Base-by-base conservation (phyloP, 164 flowering plant genomes). In the Brasenia schreberi region DNA sequence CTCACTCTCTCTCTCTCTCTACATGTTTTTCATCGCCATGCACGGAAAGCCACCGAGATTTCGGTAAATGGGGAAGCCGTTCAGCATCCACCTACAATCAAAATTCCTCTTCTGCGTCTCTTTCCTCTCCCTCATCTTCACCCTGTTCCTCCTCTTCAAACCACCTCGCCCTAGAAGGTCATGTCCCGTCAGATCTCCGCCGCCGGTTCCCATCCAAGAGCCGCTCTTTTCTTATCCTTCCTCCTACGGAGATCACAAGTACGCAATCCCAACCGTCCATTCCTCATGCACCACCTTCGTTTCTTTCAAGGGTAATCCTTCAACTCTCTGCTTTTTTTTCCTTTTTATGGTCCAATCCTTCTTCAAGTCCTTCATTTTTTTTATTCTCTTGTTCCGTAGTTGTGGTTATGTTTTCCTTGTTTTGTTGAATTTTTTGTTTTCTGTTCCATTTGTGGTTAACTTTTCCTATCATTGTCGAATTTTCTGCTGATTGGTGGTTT, bases 161-260 rank as follows among this genome's bases (percentile, higher is more conserved):
- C 62, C 18, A 19, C 6, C 90, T 63, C 77, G 88, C 71, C 79
- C 85, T 70, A 33, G 82, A 11, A 69, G 82, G 71, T 81, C 79
- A 85, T 94, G 97, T 72, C n/a, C 87, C 83, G 23, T 17, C 23
- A 72, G 81, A 69, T 81, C 84, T 39, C 83, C 89, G 0, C 90
- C 92, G 16, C 81, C 77, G 69, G 96, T 89, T 72, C 95, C 89
- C 1, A 69, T 89, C 56, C 92, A 79, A 45, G n/a, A 77, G 43
- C 79, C 97, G 59, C 89, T 86, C 72, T 94, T 89, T 77, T 76
- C 80, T 53, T 91, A 94, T 75, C 96, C 96, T 42, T 27, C 82
- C 14, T 79, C 86, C 58, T 94, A 94, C 69, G 96, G 97, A 0
- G 87, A 85, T 62, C 94, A 85, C 83, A 94, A 94, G 63, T 79